Base-by-base conservation (phyloP, 352 stramenopile genomes). In the Lagenidium giganteum region DNA sequence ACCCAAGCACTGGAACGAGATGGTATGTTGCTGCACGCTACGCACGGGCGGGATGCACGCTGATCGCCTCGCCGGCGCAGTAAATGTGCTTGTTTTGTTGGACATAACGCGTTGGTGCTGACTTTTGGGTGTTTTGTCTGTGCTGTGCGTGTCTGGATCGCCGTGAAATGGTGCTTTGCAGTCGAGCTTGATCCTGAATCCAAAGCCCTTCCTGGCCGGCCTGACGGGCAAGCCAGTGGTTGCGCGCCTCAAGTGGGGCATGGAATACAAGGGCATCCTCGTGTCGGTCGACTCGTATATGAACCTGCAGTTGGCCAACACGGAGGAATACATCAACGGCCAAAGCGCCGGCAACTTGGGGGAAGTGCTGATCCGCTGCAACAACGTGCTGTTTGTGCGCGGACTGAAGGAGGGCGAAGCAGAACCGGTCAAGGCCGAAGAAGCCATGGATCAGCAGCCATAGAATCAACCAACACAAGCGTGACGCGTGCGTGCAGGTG, bases 161-260 rank as follows among this genome's bases (percentile, higher is more conserved):
- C n/a, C n/a, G n/a, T n/a, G n/a, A n/a, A n/a, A n/a, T n/a, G n/a
- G n/a, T n/a, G n/a, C n/a, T n/a, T n/a, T n/a, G n/a, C n/a, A n/a
- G n/a, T n/a, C n/a, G n/a, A n/a, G n/a, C 29, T 26, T n/a, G 2
- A 38, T 93, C 53, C 67, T 97, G 40, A 98, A 98, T 70, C 93
- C 93, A 4, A 98, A 98, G 75, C 93, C 93, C 33, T 98, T 98
- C 67, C 78, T 98, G 51, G 90, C 83, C 25, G 87, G 93, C 31
- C 80, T 98, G 35, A 96, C 88, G 14, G 97, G 96, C 23, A 98
- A 99, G 62, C 54, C 71, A 16, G 93, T 99, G 27, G 82, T 97
- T 54, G 95, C 98, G 33, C 96, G 96, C 54, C 83, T 99, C 37
- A 99, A 99, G 72, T 99, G 96, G 96, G 96, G 96, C 17, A 97